A percentile compares a stretch with the other conserved stretches of the same genome.
Evolutionary conservation across 768 basidiomycete species (phyloP).

Genomic region (Chlorophyllum brunneum): DNA sequence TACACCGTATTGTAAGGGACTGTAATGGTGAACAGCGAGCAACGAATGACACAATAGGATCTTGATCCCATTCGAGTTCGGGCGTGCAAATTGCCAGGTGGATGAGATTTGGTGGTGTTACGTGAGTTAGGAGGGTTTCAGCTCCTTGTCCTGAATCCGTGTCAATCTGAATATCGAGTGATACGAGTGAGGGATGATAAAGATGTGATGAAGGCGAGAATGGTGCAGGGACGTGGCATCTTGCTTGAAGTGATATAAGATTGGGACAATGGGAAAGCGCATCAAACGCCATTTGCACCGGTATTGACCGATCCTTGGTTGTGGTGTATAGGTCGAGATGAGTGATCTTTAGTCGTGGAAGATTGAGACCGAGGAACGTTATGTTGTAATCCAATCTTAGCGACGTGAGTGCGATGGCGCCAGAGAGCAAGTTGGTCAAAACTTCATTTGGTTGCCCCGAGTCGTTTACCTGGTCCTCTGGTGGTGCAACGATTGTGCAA

Average conservation of each 20-base stretch:
- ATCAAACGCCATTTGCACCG: conserved; percentile 9
- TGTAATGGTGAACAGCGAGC: background rate
- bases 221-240: conserved; percentile 2
- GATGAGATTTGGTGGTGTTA: conserved; percentile 5
- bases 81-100: background rate
- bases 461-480: background rate
- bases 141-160: conserved; percentile 8
- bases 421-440: conserved; percentile 1
- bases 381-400: conserved; percentile 4
- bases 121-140: conserved; percentile 1
- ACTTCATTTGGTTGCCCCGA: background rate
- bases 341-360: conserved; percentile 4
- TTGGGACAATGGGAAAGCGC: conserved; percentile 4
- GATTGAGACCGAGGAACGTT: conserved; percentile 1
- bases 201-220: conserved; percentile 1
- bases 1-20: conserved; percentile 1
- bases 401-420: background rate
- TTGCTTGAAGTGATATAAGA: background rate
- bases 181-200: background rate
- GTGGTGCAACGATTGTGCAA: conserved; percentile 8
- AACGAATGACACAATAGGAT: conserved; percentile 6
- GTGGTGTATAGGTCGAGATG: conserved; percentile 6
- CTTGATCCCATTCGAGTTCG: conserved; percentile 10
- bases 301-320: conserved; percentile 8
- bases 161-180: conserved; percentile 10